A percentile compares a stretch with the other conserved stretches of the same genome.
phyloP scores from a whole-genome alignment of 148 eudicot genomes.

The Rhododendron ovatum region DNA sequence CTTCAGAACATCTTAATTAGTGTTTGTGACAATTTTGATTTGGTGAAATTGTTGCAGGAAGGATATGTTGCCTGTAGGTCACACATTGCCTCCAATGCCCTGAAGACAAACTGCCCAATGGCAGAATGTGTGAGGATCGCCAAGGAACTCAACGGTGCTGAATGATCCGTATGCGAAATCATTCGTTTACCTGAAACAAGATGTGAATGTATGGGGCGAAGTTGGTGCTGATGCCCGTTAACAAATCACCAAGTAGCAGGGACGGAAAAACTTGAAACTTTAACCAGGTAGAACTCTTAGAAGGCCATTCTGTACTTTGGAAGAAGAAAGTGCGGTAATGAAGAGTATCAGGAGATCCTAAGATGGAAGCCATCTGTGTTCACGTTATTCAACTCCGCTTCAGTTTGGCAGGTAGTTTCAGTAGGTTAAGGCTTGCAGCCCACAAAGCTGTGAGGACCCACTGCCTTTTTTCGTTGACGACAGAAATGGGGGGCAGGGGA shows the following conservation, averaged over 20 bases:
- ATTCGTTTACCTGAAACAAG: neutral
- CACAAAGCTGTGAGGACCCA: neutral
- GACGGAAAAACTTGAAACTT: neutral
- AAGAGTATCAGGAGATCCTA: neutral
- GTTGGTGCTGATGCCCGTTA: neutral
- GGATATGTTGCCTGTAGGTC: conserved; percentile 81
- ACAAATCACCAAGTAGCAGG: neutral
- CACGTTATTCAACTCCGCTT: neutral
- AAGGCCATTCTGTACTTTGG: neutral
- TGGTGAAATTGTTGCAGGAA: conserved; percentile 43
- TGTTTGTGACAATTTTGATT: neutral
- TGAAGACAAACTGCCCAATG: conserved; percentile 92
- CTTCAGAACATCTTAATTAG: neutral
- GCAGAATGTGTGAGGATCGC: conserved; percentile 53
- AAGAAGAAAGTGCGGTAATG: neutral
- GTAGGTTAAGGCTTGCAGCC: neutral
- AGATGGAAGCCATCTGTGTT: neutral
- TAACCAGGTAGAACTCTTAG: neutral
- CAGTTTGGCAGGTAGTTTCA: neutral
- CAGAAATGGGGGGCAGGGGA: no score
- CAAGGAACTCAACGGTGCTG: conserved; percentile 39
- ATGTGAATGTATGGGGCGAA: neutral
- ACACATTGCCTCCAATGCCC: conserved; percentile 66
- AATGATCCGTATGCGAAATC: neutral
- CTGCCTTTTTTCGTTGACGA: neutral